Base-by-base conservation (phyloP, 169 alveolate species). In the Plasmodium billcollinsi region DNA sequence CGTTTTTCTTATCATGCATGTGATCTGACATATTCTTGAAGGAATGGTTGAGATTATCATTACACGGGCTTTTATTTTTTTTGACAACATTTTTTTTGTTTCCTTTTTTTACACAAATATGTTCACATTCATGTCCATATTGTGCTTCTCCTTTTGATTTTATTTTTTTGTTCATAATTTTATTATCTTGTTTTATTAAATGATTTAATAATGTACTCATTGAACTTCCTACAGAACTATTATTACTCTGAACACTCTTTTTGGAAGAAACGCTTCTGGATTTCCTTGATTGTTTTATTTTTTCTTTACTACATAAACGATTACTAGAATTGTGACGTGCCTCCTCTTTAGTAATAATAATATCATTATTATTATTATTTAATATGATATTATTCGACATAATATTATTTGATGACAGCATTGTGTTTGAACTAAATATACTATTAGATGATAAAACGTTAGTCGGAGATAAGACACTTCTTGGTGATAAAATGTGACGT, bases 191-290 rank as follows among this genome's bases (percentile, higher is more conserved):
- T 29, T 52, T 21, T 29, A 21, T 18, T n/a, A 8, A 59, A 26
- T 26, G 11, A 6, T 59, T 73, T 59, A 73, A 12, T 59, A 73
- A 12, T 26, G 70, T 54, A 29, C 20, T 50, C 26, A 73, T 29
- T 1, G 85, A 73, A 9, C 85, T 61, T 73, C 29, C 29, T 43
- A 43, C 52, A 7, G 71, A 18, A 20, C 71, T 73, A 45, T 56
- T 59, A 4, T 9, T 54, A 26, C 43, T 18, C 5, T 39, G 47
- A 5, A 21, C n/a, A 43, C 71, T 73, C 11, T 61, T 56, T 56
- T 18, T 24, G 21, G 71, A 59, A 5, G 29, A 26, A 18, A 62
- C n/a, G 0, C 45, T 62, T 62, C 8, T 24, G 21, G 71, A 0
- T 62, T 62, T 18, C 14, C 1, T 62, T 20, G 71, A 7, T 6